Evolutionary conservation across 495 filamentous ascomycete species (phyloP).

Genomic region (Podospora bellae-mahoneyi): DNA sequence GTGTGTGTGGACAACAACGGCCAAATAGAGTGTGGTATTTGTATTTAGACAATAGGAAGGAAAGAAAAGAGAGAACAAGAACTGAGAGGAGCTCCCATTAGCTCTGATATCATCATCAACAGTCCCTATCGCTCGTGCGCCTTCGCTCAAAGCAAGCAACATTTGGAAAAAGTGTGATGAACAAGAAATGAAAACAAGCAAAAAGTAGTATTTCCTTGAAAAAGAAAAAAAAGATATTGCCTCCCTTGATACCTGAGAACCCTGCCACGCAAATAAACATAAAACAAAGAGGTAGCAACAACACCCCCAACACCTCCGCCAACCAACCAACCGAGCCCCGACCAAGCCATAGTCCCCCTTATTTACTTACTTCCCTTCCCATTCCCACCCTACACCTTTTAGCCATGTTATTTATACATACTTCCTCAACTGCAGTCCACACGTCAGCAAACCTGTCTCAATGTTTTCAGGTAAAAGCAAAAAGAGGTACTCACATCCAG

Average conservation of each 20-base stretch:
- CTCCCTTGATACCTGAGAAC: background rate
- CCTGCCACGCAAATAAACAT: background rate
- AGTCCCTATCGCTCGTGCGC: background rate
- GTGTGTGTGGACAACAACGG: background rate
- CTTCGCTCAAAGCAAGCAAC: background rate
- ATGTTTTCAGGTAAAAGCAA: background rate
- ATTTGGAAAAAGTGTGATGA: background rate
- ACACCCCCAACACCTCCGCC: background rate
- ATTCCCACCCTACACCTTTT: background rate
- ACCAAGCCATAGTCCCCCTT: background rate
- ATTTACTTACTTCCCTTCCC: background rate
- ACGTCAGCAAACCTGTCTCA: background rate
- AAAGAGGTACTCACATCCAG: slow-evolving; percentile 72
- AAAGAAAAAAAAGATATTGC: background rate
- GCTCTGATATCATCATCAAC: background rate
- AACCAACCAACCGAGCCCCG: background rate
- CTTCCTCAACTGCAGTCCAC: slow-evolving; percentile 32
- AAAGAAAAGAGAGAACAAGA: background rate
- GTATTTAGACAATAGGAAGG: background rate
- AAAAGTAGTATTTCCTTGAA: background rate
- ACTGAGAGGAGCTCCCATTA: background rate
- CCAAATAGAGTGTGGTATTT: background rate
- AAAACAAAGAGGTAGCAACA: background rate
- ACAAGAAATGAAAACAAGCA: background rate
- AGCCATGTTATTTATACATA: slow-evolving; percentile 24